A percentile compares a stretch with the other conserved stretches of the same genome.
Conservation (phyloP, 2,329 filamentous ascomycete species). For the Boeremia exigua region DNA sequence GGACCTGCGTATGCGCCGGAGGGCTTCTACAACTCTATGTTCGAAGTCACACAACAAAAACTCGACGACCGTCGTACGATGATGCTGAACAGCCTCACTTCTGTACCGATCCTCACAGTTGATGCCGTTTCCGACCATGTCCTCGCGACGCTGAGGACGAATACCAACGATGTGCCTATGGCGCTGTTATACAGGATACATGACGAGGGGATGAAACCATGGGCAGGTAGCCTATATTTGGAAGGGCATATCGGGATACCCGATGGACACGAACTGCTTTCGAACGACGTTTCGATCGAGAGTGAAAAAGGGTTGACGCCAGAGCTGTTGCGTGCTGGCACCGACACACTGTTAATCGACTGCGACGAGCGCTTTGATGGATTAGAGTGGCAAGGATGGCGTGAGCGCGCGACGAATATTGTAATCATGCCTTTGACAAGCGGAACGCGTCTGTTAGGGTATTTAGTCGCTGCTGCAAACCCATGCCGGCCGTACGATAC, state of each 20-base stretch:
- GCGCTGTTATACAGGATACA: conserved; percentile 39
- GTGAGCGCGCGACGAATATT: conserved; percentile 31
- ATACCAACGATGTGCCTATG: conserved; percentile 38
- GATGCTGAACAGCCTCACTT: conserved; percentile 41
- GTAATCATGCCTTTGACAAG: conserved; percentile 36
- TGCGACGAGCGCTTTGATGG: conserved; percentile 40
- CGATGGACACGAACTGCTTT: conserved; percentile 33
- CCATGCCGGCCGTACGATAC: conserved; percentile 43
- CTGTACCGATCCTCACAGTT: conserved; percentile 29
- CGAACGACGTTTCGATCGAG: conserved; percentile 28
- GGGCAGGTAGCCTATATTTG: conserved; percentile 21
- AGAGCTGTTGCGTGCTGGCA: conserved; percentile 36
- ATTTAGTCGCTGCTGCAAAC: conserved; percentile 45
- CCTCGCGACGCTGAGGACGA: conserved; percentile 36
- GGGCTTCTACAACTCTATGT: conserved; percentile 42
- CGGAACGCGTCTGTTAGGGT: conserved; percentile 33
- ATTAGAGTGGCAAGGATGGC: conserved; percentile 38
- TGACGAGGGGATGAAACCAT: conserved; percentile 6
- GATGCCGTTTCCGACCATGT: conserved; percentile 35
- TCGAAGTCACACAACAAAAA: conserved; percentile 42
- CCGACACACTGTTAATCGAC: conserved; percentile 28
- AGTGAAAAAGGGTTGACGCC: conserved; percentile 37
- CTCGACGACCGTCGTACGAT: conserved; percentile 40
- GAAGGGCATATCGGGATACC: conserved; percentile 39
- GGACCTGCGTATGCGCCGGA: conserved; percentile 34